These are phyloP conservation scores for Warburgia ugandensis DNA, from an alignment of 164 flowering plant genomes.

Conservation along the genomic window DNA sequence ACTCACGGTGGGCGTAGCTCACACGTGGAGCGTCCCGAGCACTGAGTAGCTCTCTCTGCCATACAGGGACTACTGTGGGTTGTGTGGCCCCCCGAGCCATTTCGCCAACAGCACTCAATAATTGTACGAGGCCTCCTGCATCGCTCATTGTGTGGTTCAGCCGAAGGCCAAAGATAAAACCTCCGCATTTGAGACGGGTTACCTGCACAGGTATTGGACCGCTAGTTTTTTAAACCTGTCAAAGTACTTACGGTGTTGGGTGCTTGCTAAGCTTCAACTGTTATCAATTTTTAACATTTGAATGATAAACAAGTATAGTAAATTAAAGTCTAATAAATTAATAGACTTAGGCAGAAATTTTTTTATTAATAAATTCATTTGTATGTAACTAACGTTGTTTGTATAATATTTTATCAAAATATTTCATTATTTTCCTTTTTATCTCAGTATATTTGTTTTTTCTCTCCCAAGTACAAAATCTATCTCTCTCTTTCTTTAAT, in stretches of 20 bases:
- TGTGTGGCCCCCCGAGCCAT: conserved; percentile 28
- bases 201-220: conserved; percentile 5
- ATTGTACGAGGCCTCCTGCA: conserved; percentile 28
- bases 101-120: conserved; percentile 32
- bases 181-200: conserved; percentile 14
- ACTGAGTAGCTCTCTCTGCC: conserved; percentile 34
- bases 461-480: no score
- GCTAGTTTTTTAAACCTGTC: no score
- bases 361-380: no score
- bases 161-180: conserved; percentile 8
- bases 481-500: no score
- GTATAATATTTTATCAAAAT: no score
- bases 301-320: background rate
- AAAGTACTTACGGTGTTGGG: no score
- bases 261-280: no score
- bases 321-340: background rate
- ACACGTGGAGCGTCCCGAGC: conserved; percentile 31
- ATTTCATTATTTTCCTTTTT: no score
- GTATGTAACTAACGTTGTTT: no score
- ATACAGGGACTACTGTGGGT: conserved; percentile 35
- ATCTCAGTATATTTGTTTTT: no score
- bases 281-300: background rate
- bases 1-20: conserved; percentile 32
- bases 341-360: no score
- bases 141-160: conserved; percentile 36